Percentiles rank a stretch among this genome's conserved stretches.
Conservation (phyloP, 441 rosid species). For the Populus hybrid region DNA sequence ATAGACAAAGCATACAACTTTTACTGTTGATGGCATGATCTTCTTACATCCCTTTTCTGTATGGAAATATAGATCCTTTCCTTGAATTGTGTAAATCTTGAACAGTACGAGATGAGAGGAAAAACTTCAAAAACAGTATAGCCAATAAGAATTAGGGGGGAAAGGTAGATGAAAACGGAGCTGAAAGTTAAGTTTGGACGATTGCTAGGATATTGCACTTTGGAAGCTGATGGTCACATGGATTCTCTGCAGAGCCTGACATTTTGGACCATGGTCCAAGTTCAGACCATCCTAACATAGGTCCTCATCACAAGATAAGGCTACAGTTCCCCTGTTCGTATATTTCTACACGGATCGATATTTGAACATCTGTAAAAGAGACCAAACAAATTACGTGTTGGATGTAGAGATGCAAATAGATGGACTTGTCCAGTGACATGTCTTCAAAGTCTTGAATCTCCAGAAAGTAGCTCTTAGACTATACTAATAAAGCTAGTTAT, state of each 20-base stretch:
- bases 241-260: conserved; percentile 36
- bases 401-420: background rate
- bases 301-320: conserved; percentile 24
- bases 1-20: background rate
- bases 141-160: background rate
- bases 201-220: conserved; percentile 17
- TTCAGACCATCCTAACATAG: conserved; percentile 14
- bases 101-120: background rate
- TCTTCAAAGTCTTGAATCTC: background rate
- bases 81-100: background rate
- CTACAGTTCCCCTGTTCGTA: conserved; percentile 15
- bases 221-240: conserved; percentile 36
- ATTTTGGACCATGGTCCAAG: conserved; percentile 33
- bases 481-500: background rate
- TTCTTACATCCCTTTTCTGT: background rate
- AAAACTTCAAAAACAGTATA: background rate
- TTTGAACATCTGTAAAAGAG: background rate
- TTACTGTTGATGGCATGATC: background rate
- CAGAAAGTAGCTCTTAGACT: background rate
- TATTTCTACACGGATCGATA: background rate
- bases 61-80: background rate
- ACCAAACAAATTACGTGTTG: background rate
- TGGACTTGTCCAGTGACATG: background rate
- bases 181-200: conserved; percentile 12
- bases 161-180: background rate